Evolutionary conservation across 192 early-diverging fungal species (phyloP), one percentile per base, ranked within the genome.

Genomic region (Backusella morwellensis): DNA sequence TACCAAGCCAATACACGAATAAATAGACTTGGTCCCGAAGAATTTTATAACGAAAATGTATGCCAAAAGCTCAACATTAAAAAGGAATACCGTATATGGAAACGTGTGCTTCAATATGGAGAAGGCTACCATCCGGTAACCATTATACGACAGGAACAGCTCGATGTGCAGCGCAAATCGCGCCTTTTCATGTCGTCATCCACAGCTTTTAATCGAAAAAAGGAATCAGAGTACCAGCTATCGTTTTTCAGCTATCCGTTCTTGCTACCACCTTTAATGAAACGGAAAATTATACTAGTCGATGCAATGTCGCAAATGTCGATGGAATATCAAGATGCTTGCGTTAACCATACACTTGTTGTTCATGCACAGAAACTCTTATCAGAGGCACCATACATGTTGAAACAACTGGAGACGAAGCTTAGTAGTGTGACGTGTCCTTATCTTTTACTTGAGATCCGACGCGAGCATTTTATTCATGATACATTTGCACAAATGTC

Each of bases 271-370:
- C 91, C 93, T 5, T 81, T 87, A 1, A 81, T 90, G 17, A 94
- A 94, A 74, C 87, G 88, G 7, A 88, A 92, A 21, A 91, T 94
- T 63, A 73, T 94, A 41, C 88, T 91, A 38, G 87, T 94, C 54
- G 92, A 94, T 77, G 88, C 92, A 1, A 90, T 94, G 88, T 83
- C 90, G 12, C 90, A 91, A 76, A 94, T 94, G 94, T 88, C 87
- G 0, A 82, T 84, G 4, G 89, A 92, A 76, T 94, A 92, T 70
- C 92, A 95, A 85, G 93, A 93, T 74, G 94, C 94, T 0, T 93
- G 90, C 67, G 93, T 93, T 0, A 89, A 93, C 40, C 94, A 95
- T 77, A 91, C 94, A 4, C 82, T 95, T 5, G 91, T 93, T 11
- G 86, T 90, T 7, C 91, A 93, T 73, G 92, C 94, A 0, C 91